Base-by-base conservation (phyloP, 768 basidiomycete genomes). In the Rhizopogon sp. region DNA sequence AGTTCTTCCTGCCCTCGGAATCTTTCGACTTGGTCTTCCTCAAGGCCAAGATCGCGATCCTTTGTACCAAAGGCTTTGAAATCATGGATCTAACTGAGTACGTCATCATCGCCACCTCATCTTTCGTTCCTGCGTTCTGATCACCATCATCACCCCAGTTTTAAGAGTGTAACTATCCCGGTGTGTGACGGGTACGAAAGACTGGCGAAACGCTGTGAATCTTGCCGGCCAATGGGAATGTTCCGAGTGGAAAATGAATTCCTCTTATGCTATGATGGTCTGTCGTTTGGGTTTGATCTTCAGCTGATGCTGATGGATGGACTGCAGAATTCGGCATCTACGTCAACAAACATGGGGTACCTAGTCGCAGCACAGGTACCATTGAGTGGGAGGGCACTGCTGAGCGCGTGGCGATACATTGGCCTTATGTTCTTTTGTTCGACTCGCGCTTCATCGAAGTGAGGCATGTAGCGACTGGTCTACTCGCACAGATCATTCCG, bases 351-450 rank as follows among this genome's bases (percentile, higher is more conserved):
- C 90, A 93, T 56, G 95, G 95, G n/a, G 84, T 88, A 53, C 90
- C 91, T 1, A 89, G 84, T 61, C 83, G 91, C 31, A 62, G 72
- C 6, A 74, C 79, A 16, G 80, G 82, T 17, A 84, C 85, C 5
- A 88, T 97, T 53, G 95, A 98, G 69, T 98, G 93, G 93, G 95
- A 98, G 69, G 92, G 93, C 16, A 87, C 82, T 0, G 92, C 91
- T 0, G 91, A 94, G 60, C 85, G 84, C 33, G 91, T 91, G 22
- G 92, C 93, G 2, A 85, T 91, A 73, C 93, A 95, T 66, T 82
- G 87, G 43, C 94, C 93, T 1, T 93, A 93, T 64, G 76, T 98
- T 45, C 77, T 95, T 42, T 81, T 94, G 45, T 92, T 96, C 66
- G 92, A 95, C 66, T 78, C 83, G 8, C 86, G 89, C 3, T 95